These are phyloP conservation scores for Aspergillus funiculosus DNA, from an alignment of 495 filamentous ascomycete species.

Conservation along the genomic window DNA sequence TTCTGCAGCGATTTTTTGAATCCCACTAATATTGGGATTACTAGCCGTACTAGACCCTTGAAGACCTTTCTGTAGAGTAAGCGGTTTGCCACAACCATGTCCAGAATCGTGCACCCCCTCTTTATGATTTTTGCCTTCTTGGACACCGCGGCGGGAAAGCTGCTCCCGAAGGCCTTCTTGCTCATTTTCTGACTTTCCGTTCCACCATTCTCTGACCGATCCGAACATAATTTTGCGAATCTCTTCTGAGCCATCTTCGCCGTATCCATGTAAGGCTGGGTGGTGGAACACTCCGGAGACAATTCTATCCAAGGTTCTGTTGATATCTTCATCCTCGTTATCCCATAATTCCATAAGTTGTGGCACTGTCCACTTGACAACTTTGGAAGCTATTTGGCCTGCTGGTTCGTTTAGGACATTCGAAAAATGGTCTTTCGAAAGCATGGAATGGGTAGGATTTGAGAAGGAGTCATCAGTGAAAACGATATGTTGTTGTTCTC, in stretches of 20 bases:
- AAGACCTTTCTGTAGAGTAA: conserved; percentile 48
- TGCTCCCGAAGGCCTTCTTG: conserved; percentile 60
- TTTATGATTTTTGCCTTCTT: conserved; percentile 72
- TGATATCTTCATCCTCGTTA: conserved; percentile 60
- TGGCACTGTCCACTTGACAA: conserved; percentile 77
- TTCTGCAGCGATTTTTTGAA: conserved; percentile 40
- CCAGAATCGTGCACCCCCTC: conserved; percentile 77
- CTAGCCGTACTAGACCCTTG: conserved; percentile 25
- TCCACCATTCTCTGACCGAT: conserved; percentile 77
- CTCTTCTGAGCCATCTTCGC: conserved; percentile 66
- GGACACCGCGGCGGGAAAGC: conserved; percentile 69
- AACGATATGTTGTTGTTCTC: conserved; percentile 74
- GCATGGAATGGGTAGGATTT: conserved; percentile 92
- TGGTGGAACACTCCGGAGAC: conserved; percentile 83
- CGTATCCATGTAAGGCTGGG: conserved; percentile 64
- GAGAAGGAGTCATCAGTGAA: conserved; percentile 69
- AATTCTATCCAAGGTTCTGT: conserved; percentile 64
- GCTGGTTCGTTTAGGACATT: conserved; percentile 85
- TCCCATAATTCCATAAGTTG: conserved; percentile 85
- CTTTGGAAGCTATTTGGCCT: conserved; percentile 69
- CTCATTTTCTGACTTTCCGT: conserved; percentile 52
- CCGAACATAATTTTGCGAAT: conserved; percentile 71
- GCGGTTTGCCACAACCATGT: conserved; percentile 74
- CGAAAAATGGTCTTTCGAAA: conserved; percentile 89
- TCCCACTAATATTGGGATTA: conserved; percentile 23